These are phyloP conservation scores for Dioszegia crocea DNA, from an alignment of 768 basidiomycete species.

Conservation along the genomic window DNA sequence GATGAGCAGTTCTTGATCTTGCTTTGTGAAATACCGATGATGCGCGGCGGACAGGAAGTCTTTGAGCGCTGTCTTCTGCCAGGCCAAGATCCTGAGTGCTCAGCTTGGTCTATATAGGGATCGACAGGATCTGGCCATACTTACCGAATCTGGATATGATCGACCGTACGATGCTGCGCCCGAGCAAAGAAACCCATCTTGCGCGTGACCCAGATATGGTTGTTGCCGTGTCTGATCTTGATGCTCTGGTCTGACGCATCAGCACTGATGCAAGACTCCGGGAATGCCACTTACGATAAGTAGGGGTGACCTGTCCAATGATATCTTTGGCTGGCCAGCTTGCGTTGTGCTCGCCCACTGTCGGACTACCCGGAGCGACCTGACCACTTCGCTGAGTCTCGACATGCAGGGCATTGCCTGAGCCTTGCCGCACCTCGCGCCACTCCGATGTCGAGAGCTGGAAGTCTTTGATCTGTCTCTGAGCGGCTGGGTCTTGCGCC, in stretches of 20 bases:
- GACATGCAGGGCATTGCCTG: conserved; percentile 8
- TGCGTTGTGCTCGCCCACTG: conserved; percentile 16
- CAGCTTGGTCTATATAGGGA: background rate
- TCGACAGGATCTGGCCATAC: background rate
- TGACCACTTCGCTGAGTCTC: conserved; percentile 2
- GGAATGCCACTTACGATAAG: conserved; percentile 17
- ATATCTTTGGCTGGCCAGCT: conserved; percentile 20
- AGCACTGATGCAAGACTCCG: no score
- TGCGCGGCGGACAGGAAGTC: conserved; percentile 26
- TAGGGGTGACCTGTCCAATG: conserved; percentile 29
- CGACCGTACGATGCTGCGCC: background rate
- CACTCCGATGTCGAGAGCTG: conserved; percentile 23
- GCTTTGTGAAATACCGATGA: conserved; percentile 16
- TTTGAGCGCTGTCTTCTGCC: conserved; percentile 1
- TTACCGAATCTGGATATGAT: conserved; percentile 14
- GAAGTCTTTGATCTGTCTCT: conserved; percentile 27
- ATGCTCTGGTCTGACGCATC: conserved; percentile 11
- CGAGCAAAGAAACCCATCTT: conserved; percentile 6
- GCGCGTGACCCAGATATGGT: conserved; percentile 22
- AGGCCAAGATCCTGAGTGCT: background rate
- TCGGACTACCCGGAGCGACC: conserved; percentile 2
- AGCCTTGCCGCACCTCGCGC: conserved; percentile 8
- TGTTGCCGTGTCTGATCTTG: conserved; percentile 18
- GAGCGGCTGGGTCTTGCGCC: conserved; percentile 30
- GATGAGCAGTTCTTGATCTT: conserved; percentile 27